phyloP scores from a whole-genome alignment of 2,329 filamentous ascomycete genomes.

The Penicillium sp. region DNA sequence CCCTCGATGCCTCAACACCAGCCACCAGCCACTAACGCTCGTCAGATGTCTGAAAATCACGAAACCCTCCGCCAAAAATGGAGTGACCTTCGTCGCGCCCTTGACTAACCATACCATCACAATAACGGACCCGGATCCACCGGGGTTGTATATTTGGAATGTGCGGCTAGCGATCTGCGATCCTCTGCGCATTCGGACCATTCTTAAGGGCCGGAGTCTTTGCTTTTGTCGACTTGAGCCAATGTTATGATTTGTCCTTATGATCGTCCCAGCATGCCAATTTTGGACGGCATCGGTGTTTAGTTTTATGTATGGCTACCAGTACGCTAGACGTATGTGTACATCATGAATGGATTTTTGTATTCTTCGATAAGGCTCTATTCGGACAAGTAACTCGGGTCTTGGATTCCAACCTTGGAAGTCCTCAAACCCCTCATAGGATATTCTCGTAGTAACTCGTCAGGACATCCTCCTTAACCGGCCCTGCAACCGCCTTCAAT shows the following conservation, averaged over 20 bases:
- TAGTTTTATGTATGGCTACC: constrained; percentile 10
- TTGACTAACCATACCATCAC: constrained; percentile 39
- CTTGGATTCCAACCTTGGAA: neutral
- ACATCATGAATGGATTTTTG: constrained; percentile 23
- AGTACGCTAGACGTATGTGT: constrained; percentile 26
- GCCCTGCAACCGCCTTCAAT: constrained; percentile 41
- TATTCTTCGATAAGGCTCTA: neutral
- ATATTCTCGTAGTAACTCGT: constrained; percentile 41
- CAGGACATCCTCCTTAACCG: constrained; percentile 39
- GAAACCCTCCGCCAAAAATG: constrained; percentile 75
- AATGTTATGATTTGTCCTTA: constrained; percentile 12
- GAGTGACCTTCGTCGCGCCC: constrained; percentile 66
- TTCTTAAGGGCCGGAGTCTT: constrained; percentile 17
- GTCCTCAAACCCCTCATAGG: constrained; percentile 20
- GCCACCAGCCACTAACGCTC: neutral
- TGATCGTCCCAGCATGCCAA: constrained; percentile 17
- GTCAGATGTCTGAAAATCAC: constrained; percentile 66
- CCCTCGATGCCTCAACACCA: neutral
- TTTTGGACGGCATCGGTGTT: constrained; percentile 17
- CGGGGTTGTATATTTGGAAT: constrained; percentile 23
- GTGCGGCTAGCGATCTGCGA: constrained; percentile 19
- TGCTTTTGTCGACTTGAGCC: constrained; percentile 11
- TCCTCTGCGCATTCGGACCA: constrained; percentile 12
- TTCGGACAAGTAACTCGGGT: neutral
- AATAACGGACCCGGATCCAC: neutral